Conservation (phyloP, 495 filamentous ascomycete species). For the Aspergillus incahuasiensis region DNA sequence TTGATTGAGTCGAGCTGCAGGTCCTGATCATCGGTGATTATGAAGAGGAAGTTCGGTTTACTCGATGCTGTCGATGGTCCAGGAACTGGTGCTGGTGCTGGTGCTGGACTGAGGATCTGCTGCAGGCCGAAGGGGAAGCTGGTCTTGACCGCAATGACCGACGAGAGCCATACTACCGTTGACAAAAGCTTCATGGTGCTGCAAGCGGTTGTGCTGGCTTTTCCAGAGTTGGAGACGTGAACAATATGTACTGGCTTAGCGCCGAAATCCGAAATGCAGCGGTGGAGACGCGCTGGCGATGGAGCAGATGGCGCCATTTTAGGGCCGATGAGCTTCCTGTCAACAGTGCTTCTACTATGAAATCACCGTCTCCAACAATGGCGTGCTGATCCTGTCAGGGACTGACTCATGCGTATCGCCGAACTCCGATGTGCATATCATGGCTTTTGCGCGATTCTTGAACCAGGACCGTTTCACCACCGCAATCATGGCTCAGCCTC, state of each 20-base stretch:
- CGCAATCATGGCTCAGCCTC: background rate
- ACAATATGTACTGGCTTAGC: background rate
- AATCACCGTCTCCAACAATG: background rate
- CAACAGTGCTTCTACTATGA: background rate
- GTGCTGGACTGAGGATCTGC: background rate
- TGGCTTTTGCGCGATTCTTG: background rate
- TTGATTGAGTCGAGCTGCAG: constrained; percentile 49
- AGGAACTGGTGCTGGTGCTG: background rate
- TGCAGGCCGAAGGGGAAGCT: background rate
- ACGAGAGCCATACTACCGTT: background rate
- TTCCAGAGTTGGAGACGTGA: background rate
- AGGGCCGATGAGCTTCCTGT: constrained; percentile 2
- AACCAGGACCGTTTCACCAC: background rate
- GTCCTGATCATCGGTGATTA: constrained; percentile 59
- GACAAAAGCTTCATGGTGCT: background rate
- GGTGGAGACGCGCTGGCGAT: background rate
- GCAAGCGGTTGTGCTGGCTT: background rate
- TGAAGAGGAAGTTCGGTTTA: constrained; percentile 51
- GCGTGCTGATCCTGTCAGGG: background rate
- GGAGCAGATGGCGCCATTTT: constrained; percentile 6
- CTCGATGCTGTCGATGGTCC: background rate
- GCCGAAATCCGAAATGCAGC: background rate
- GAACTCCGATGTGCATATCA: background rate
- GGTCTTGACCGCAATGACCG: background rate
- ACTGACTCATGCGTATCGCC: background rate